These are phyloP conservation scores for Trichosporon coremiiforme DNA, from an alignment of 1,284 basidiomycete genomes.

Conservation along the genomic window DNA sequence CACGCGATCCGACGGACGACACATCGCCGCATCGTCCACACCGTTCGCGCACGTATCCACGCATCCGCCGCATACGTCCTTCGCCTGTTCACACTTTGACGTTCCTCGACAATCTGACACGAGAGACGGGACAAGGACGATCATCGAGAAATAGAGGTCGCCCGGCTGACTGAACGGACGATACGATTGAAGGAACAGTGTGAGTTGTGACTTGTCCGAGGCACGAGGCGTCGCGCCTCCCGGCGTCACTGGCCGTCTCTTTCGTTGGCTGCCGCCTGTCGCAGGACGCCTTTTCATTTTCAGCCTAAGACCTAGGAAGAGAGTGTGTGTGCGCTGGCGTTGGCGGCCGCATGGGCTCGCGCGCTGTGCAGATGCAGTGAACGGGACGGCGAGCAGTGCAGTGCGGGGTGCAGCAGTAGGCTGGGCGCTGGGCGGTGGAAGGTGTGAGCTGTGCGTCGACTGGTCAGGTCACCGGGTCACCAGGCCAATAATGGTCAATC, in stretches of 20 bases:
- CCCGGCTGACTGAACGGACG: slow-evolving; percentile 11
- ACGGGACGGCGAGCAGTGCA: neutral
- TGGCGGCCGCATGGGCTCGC: neutral
- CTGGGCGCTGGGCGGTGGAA: neutral
- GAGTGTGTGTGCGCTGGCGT: neutral
- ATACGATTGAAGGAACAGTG: slow-evolving; percentile 11
- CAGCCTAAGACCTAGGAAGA: slow-evolving; percentile 1
- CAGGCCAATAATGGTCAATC: slow-evolving; percentile 2
- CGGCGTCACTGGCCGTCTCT: slow-evolving; percentile 13
- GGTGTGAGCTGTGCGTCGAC: slow-evolving; percentile 11
- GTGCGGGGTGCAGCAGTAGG: neutral
- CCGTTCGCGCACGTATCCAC: neutral
- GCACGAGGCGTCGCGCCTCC: slow-evolving; percentile 18
- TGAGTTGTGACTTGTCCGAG: slow-evolving; percentile 16
- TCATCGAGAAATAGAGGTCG: neutral
- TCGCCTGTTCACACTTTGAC: neutral
- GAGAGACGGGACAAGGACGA: slow-evolving; percentile 12
- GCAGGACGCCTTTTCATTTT: neutral
- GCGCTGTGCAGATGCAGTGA: neutral
- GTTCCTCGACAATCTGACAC: neutral
- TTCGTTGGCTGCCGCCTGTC: neutral
- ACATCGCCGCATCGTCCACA: neutral
- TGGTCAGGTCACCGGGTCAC: slow-evolving; percentile 4
- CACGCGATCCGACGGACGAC: slow-evolving; percentile 3
- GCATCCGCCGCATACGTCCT: neutral